Base-by-base conservation (phyloP, 768 basidiomycete species). In the Termitomyces sp. region DNA sequence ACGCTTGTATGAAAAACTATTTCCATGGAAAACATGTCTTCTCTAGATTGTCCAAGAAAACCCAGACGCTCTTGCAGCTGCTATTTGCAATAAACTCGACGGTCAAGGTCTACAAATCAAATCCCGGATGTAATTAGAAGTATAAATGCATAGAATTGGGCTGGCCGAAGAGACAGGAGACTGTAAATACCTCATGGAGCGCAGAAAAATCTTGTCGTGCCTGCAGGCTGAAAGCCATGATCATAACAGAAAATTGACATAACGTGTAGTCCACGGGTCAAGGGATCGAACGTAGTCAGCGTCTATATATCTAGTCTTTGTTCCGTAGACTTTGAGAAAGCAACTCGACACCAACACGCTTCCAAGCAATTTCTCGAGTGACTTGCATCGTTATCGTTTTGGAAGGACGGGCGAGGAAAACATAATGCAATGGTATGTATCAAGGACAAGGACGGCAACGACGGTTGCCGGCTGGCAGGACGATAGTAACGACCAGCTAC, bases 41-140 rank as follows among this genome's bases (percentile, higher is more conserved):
- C 14, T n/a, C 15, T 42, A 70, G 69, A 54, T 70, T 45, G 65
- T 69, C 3, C 69, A 70, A 53, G 68, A 70, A 46, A 56, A 66
- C 30, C 69, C 69, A 12, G 64, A 67, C 47, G 60, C 38, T 4
- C 51, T 69, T 26, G 68, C 69, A 2, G 56, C 53, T 7, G 65
- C 62, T 24, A 65, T 70, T 32, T 65, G 62, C 40, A 50, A 59
- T 7, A 59, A 59, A 34, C 58, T 70, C 3, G 43, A 62, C 38
- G 50, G 52, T 15, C 40, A n/a, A 32, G 15, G 12, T n/a, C 38
- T 51, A 15, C 34, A 53, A 34, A 42, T 54, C 22, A 24, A 46
- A 34, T 57, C 62, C 24, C 59, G 55, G 17, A 48, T 62, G 55
- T 62, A 35, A 60, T 32, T 28, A n/a, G 5, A 6, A 19, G 15